Percentiles rank a stretch among this genome's conserved stretches.
Conservation (phyloP, 257 asterid species). For the Lycium ferocissimum region DNA sequence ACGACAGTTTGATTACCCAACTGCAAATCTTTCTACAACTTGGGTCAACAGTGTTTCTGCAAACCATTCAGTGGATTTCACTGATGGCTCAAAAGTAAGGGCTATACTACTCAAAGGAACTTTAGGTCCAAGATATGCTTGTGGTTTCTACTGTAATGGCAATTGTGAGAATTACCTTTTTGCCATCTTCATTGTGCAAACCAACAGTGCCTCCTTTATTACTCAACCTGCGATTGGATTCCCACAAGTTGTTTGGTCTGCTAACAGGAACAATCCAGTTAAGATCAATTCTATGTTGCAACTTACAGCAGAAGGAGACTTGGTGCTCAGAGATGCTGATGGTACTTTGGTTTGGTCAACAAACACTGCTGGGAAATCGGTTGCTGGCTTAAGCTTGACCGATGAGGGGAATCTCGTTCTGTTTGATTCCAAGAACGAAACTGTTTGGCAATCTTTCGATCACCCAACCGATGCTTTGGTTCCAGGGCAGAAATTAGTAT, state of each 20-base stretch:
- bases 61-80: constrained; percentile 12
- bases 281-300: constrained; percentile 31
- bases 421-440: constrained; percentile 17
- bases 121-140: constrained; percentile 9
- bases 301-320: constrained; percentile 33
- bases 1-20: constrained; percentile 17
- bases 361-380: constrained; percentile 27
- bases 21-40: constrained; percentile 35
- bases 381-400: constrained; percentile 32
- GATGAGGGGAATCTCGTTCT: constrained; percentile 35
- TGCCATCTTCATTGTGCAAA: constrained; percentile 30
- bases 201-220: neutral
- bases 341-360: constrained; percentile 40
- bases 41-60: constrained; percentile 33
- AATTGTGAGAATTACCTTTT: constrained; percentile 18
- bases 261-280: constrained; percentile 38
- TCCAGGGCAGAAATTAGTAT: constrained; percentile 35
- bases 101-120: constrained; percentile 31
- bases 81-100: neutral
- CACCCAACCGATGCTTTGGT: constrained; percentile 39
- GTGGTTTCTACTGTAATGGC: constrained; percentile 37
- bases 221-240: neutral
- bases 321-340: constrained; percentile 33
- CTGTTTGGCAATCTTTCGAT: constrained; percentile 43
- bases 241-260: constrained; percentile 40